phyloP scores from a whole-genome alignment of 306 rosid genomes.

The Cucumis hystrix region DNA sequence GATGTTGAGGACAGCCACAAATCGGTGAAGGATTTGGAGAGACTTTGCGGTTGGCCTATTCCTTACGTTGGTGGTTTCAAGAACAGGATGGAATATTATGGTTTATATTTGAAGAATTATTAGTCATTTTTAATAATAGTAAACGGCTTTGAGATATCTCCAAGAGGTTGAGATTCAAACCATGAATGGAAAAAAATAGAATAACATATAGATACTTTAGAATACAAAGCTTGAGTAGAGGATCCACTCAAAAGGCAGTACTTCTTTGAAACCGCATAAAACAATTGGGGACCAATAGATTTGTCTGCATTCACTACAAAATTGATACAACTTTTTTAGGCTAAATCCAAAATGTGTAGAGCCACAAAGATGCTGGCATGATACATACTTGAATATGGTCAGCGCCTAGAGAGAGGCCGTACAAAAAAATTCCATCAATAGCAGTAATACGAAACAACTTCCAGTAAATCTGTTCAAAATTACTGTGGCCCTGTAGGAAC shows the following conservation, averaged over 20 bases:
- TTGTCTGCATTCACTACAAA: not conserved
- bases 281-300: not conserved
- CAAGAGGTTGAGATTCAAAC: not conserved
- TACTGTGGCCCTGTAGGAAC: not conserved
- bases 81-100: not conserved
- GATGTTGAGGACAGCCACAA: not conserved
- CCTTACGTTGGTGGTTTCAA: not conserved
- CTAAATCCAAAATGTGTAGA: not conserved
- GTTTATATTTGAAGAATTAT: not conserved
- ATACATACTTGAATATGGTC: not conserved
- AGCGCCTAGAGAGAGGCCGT: not conserved
- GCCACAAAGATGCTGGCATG: not conserved
- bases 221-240: not conserved
- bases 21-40: not conserved
- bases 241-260: not conserved
- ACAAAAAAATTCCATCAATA: not conserved
- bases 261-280: not conserved
- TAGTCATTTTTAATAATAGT: too few relatives aligned
- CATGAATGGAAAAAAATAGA: not conserved
- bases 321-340: not conserved
- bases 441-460: not conserved
- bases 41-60: not conserved
- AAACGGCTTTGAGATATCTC: too few relatives aligned
- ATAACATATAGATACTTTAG: not conserved
- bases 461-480: not conserved